phyloP scores from a whole-genome alignment of 352 stramenopile species.

The Elongisporangium anandrum region DNA sequence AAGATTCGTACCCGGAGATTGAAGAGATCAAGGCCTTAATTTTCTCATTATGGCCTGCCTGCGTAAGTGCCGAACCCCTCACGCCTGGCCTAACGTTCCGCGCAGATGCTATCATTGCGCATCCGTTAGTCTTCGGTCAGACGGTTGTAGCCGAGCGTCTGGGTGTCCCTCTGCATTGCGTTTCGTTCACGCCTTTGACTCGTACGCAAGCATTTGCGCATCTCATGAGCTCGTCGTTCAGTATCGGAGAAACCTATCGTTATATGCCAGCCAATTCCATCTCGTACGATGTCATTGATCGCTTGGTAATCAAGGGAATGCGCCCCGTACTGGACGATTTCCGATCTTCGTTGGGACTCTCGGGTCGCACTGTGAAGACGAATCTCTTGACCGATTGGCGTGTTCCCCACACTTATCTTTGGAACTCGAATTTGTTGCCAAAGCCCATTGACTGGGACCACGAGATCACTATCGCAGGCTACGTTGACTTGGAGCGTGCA shows the following conservation, averaged over 20 bases:
- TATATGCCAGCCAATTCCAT: not conserved
- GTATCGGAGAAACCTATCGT: too few species aligned
- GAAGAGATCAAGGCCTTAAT: constrained; percentile 18
- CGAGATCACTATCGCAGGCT: constrained; percentile 54
- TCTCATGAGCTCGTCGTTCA: constrained; percentile 35
- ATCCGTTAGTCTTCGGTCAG: constrained; percentile 65
- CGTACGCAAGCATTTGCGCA: constrained; percentile 58
- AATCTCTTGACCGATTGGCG: constrained; percentile 44
- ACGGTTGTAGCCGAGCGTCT: constrained; percentile 61
- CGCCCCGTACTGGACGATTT: constrained; percentile 52
- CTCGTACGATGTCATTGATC: not conserved
- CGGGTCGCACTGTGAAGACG: constrained; percentile 23
- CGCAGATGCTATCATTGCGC: constrained; percentile 64
- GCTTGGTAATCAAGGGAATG: constrained; percentile 6
- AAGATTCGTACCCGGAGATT: not conserved
- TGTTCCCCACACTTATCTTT: constrained; percentile 73
- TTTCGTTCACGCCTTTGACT: constrained; percentile 45
- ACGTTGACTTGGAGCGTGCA: constrained; percentile 28
- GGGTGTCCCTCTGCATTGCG: constrained; percentile 64
- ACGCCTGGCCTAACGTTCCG: constrained; percentile 42
- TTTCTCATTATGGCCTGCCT: constrained; percentile 57
- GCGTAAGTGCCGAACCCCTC: constrained; percentile 38
- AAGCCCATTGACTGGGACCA: constrained; percentile 59
- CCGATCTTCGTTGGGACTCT: constrained; percentile 45
- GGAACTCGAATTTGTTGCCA: constrained; percentile 47